Conservation (phyloP, 768 basidiomycete species). For the Suillus occidentalis region DNA sequence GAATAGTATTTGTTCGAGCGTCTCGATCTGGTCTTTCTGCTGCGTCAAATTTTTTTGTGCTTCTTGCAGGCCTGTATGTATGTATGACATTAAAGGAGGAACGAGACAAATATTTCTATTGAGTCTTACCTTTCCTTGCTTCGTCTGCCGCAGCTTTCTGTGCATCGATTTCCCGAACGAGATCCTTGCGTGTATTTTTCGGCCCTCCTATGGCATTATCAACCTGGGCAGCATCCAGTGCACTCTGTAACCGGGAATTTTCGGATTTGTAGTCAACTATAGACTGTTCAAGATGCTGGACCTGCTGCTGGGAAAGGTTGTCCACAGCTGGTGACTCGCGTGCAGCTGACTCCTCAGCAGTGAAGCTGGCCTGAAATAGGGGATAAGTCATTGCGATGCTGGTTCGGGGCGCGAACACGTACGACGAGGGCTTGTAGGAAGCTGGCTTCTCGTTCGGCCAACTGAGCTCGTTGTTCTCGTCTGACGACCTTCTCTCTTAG, state of each 20-base stretch:
- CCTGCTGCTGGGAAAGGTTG: conserved; percentile 39
- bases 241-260: conserved; percentile 45
- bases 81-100: conserved; percentile 3
- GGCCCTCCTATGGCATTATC: conserved; percentile 27
- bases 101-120: neutral
- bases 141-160: conserved; percentile 38
- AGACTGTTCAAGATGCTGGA: conserved; percentile 56
- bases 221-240: conserved; percentile 47
- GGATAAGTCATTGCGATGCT: neutral
- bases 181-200: conserved; percentile 34
- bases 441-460: conserved; percentile 62
- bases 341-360: conserved; percentile 50
- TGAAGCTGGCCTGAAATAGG: conserved; percentile 56
- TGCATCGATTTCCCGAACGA: conserved; percentile 39
- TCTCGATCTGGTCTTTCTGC: conserved; percentile 57
- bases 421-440: conserved; percentile 70
- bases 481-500: conserved; percentile 40
- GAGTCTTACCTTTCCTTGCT: conserved; percentile 40
- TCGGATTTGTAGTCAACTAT: conserved; percentile 54
- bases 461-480: conserved; percentile 38
- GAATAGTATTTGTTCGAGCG: conserved; percentile 76
- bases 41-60: conserved; percentile 35
- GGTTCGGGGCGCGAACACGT: conserved; percentile 23
- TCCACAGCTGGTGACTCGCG: conserved; percentile 27
- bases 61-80: conserved; percentile 43